Percentiles rank a stretch among this genome's conserved stretches.
These are phyloP conservation scores for Plasmodium gaboni DNA, from an alignment of 169 alveolate species.

Conservation along the genomic window DNA sequence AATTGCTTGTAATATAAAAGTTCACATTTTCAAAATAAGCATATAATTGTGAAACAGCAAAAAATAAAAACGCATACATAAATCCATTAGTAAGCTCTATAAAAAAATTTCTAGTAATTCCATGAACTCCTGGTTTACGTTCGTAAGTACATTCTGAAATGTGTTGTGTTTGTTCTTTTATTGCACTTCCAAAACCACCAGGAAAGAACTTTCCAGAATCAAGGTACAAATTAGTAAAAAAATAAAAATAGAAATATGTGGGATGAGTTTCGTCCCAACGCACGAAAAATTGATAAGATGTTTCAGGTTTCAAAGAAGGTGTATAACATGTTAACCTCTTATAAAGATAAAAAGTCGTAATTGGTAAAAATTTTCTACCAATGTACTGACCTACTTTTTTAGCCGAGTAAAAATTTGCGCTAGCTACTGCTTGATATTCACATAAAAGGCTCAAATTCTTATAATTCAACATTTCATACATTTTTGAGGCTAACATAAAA, in stretches of 20 bases:
- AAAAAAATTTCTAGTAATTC: not conserved
- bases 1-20: conserved; percentile 5
- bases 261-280: not conserved
- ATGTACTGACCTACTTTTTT: not conserved
- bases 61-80: not conserved
- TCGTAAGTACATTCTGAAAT: too few species aligned
- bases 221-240: not conserved
- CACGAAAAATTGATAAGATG: not conserved
- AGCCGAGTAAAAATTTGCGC: conserved; percentile 3
- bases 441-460: conserved; percentile 38
- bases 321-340: too few species aligned
- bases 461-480: conserved; percentile 11
- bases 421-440: conserved; percentile 42
- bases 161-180: not conserved
- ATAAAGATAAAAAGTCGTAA: not conserved
- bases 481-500: conserved; percentile 5
- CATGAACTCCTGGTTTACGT: not conserved
- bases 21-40: not conserved
- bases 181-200: not conserved
- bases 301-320: not conserved
- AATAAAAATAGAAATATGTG: not conserved
- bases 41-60: not conserved
- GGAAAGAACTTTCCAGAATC: not conserved
- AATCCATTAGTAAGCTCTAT: not conserved
- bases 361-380: conserved; percentile 25